Conservation (phyloP, 805 yeast species). For the Zygosaccharomyces rouxii region DNA sequence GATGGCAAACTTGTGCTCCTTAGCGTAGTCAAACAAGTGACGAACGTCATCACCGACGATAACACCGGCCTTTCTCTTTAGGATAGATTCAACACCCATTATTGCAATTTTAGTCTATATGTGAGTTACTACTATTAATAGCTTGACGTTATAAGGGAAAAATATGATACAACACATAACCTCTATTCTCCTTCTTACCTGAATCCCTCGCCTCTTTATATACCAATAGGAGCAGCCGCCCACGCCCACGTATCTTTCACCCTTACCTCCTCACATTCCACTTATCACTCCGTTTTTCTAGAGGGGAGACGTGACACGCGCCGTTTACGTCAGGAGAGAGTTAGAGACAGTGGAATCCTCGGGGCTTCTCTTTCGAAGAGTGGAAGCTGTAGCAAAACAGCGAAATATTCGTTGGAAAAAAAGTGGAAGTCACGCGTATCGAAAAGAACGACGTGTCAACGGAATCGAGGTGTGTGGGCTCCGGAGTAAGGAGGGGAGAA, state of each 20-base stretch:
- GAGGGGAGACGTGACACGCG: not conserved
- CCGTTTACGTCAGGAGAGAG: not conserved
- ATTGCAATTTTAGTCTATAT: conserved; percentile 9
- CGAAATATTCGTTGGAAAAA: not conserved
- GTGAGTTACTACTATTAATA: not conserved
- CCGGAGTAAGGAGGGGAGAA: not conserved
- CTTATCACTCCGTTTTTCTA: not conserved
- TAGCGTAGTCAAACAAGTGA: conserved; percentile 84
- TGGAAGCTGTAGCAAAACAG: not conserved
- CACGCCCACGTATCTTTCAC: not conserved
- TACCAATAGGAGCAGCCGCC: not conserved
- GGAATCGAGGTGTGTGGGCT: not conserved
- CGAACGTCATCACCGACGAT: conserved; percentile 96
- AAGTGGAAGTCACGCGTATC: not conserved
- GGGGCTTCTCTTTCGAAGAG: not conserved
- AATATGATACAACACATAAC: not conserved
- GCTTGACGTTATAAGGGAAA: not conserved
- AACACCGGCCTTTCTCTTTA: conserved; percentile 92
- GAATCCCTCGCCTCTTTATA: not conserved
- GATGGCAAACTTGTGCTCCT: conserved; percentile 87
- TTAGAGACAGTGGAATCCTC: not conserved
- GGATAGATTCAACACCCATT: conserved; percentile 70
- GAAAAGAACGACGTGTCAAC: not conserved
- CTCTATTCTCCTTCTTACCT: not conserved
- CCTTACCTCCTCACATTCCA: not conserved